Conservation (phyloP, 495 filamentous ascomycete species). For the Aspergillus sclerotioniger region DNA sequence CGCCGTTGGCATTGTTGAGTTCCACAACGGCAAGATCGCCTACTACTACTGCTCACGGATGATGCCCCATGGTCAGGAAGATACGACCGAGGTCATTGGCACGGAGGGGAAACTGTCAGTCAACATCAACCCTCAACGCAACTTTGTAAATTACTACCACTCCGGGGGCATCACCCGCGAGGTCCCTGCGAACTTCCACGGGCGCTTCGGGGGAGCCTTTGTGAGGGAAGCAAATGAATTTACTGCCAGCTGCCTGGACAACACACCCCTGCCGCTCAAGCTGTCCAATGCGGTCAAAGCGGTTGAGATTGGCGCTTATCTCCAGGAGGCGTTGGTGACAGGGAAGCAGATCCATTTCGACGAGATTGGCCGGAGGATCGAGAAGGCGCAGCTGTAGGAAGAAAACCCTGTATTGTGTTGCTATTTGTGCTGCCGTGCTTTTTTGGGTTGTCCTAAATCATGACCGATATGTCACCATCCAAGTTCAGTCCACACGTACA, state of each 20-base stretch:
- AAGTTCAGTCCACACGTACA: neutral
- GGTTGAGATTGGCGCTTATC: constrained; percentile 54
- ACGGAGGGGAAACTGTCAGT: constrained; percentile 58
- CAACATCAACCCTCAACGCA: constrained; percentile 49
- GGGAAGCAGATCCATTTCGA: constrained; percentile 57
- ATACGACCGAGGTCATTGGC: constrained; percentile 62
- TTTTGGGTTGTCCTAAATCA: neutral
- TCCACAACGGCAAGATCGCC: constrained; percentile 56
- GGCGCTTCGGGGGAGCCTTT: constrained; percentile 15
- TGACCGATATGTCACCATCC: too few species aligned
- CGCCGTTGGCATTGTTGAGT: constrained; percentile 60
- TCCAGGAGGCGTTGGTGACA: constrained; percentile 55
- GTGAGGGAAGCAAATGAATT: constrained; percentile 54
- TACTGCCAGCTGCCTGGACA: constrained; percentile 50
- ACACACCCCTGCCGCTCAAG: constrained; percentile 50
- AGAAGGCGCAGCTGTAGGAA: constrained; percentile 25
- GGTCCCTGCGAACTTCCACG: constrained; percentile 44
- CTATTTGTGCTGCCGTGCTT: neutral
- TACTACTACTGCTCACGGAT: constrained; percentile 58
- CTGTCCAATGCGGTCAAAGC: constrained; percentile 53
- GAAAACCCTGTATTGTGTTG: neutral
- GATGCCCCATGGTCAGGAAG: constrained; percentile 62
- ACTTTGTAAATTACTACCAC: constrained; percentile 52
- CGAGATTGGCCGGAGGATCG: constrained; percentile 45
- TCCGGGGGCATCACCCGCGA: constrained; percentile 47